Percentiles rank a stretch among this genome's conserved stretches.
These are phyloP conservation scores for Carex kokanica DNA, from an alignment of 176 grass and related monocot genomes.

Conservation along the genomic window DNA sequence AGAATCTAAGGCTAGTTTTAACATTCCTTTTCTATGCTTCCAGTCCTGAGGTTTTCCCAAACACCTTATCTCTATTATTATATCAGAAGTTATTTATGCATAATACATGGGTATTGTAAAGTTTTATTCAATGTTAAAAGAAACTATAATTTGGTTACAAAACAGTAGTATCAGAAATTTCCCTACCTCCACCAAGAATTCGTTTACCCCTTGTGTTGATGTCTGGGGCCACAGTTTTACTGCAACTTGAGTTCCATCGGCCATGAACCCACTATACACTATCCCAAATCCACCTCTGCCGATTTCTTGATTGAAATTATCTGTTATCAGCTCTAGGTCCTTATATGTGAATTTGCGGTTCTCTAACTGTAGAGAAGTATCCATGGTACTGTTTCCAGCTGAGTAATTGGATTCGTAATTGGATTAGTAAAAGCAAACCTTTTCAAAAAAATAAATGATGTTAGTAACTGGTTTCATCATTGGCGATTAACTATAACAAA, in stretches of 20 bases:
- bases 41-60: neutral
- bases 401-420: too few species aligned
- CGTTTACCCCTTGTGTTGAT: too few species aligned
- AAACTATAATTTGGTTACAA: neutral
- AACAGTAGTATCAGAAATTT: neutral
- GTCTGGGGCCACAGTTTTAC: too few species aligned
- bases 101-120: neutral
- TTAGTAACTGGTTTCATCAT: too few species aligned
- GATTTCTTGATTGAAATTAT: slow-evolving; percentile 48
- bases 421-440: too few species aligned
- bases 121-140: neutral
- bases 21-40: neutral
- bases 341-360: slow-evolving; percentile 35
- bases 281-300: slow-evolving; percentile 60
- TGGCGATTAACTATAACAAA: too few species aligned
- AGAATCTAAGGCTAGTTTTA: neutral
- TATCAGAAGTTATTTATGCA: neutral
- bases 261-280: slow-evolving; percentile 46
- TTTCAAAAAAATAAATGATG: neutral
- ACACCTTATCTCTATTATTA: neutral
- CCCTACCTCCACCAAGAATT: too few species aligned
- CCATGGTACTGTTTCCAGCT: too few species aligned
- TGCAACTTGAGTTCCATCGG: neutral
- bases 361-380: too few species aligned
- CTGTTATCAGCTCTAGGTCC: slow-evolving; percentile 43